phyloP scores from a whole-genome alignment of 75 land plant genomes.

The Adiantum capillusveneris region DNA sequence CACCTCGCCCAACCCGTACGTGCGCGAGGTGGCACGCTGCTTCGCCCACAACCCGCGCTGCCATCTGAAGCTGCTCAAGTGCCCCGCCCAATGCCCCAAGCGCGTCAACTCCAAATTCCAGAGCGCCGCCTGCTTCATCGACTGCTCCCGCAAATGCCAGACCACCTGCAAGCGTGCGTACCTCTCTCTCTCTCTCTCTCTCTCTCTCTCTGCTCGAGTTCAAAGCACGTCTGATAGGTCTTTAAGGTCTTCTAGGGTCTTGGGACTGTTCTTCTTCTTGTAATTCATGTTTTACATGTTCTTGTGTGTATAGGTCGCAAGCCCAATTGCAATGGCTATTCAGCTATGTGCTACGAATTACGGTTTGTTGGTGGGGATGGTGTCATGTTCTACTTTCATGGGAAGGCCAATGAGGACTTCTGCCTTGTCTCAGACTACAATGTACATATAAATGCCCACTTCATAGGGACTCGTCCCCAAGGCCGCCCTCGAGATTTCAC shows the following conservation, averaged over 20 bases:
- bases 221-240: background rate
- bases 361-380: conserved; percentile 77
- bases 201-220: background rate
- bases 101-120: too few relatives aligned
- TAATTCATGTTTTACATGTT: background rate
- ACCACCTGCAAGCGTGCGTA: conserved; percentile 3
- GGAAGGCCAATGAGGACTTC: conserved; percentile 46
- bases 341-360: conserved; percentile 61
- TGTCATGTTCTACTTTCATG: conserved; percentile 75
- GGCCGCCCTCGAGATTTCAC: conserved; percentile 57
- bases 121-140: conserved; percentile 9
- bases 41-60: conserved; percentile 1
- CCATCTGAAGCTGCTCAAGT: background rate
- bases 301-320: conserved; percentile 16
- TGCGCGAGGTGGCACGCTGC: conserved; percentile 1
- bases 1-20: background rate
- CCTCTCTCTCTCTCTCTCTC: background rate
- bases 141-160: conserved; percentile 10
- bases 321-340: conserved; percentile 28
- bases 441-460: conserved; percentile 61
- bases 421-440: conserved; percentile 52
- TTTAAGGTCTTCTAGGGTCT: too few relatives aligned
- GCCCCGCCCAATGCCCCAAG: conserved; percentile 9
- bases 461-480: conserved; percentile 49
- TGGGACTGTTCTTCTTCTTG: background rate